phyloP scores from a whole-genome alignment of 31 red algal genomes.

The Asparagopsis taxiformis region DNA sequence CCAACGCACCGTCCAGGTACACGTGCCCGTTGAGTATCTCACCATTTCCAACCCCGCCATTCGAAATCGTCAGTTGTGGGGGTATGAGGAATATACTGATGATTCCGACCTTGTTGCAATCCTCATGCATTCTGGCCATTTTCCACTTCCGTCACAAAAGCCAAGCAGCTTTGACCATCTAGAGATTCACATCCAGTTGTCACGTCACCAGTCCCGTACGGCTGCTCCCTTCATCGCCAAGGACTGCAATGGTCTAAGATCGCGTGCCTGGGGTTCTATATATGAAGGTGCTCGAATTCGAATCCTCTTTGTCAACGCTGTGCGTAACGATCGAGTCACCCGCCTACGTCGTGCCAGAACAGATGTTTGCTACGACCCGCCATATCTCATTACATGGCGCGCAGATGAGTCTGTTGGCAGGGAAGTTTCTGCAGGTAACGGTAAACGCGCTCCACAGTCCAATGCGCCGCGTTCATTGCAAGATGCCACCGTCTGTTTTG shows the following conservation, averaged over 20 bases:
- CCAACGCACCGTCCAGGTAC: slow-evolving; percentile 21
- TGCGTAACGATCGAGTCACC: not conserved
- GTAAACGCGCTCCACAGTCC: no score
- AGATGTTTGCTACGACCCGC: not conserved
- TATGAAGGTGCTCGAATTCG: slow-evolving; percentile 15
- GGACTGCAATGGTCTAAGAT: not conserved
- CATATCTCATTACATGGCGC: not conserved
- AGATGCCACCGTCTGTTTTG: not conserved
- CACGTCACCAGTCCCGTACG: not conserved
- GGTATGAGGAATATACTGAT: slow-evolving; percentile 42
- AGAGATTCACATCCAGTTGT: slow-evolving; percentile 3
- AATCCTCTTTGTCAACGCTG: slow-evolving; percentile 5
- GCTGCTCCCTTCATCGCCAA: slow-evolving; percentile 1
- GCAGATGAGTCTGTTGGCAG: not conserved
- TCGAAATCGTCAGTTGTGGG: slow-evolving; percentile 51
- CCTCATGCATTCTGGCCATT: slow-evolving; percentile 49
- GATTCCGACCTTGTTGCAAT: slow-evolving; percentile 77
- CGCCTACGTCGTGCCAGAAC: not conserved
- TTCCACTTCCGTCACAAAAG: slow-evolving; percentile 1
- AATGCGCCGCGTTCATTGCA: not conserved
- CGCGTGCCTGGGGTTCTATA: slow-evolving; percentile 15
- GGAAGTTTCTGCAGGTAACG: no score
- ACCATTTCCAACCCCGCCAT: slow-evolving; percentile 32
- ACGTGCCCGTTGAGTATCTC: slow-evolving; percentile 48
- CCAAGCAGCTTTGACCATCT: slow-evolving; percentile 1